These are phyloP conservation scores for Penicillium robsamsonii DNA, from an alignment of 495 filamentous ascomycete genomes.

Conservation along the genomic window DNA sequence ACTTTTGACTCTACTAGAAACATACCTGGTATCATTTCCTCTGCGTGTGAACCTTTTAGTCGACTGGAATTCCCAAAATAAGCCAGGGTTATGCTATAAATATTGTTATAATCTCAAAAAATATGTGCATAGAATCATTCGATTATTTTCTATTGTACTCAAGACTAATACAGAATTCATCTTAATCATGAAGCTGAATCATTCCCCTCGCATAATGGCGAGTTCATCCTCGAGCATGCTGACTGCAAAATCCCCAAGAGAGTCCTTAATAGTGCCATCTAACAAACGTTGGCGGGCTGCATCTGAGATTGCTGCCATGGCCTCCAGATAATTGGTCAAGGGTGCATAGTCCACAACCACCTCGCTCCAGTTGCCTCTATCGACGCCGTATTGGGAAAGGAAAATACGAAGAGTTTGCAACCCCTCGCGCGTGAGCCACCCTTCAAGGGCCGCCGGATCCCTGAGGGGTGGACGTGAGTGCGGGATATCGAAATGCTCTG, in stretches of 20 bases:
- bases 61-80: background rate
- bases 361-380: conserved; percentile 47
- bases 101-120: background rate
- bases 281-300: conserved; percentile 29
- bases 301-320: conserved; percentile 31
- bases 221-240: conserved; percentile 44
- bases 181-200: background rate
- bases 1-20: background rate
- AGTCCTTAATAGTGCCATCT: conserved; percentile 33
- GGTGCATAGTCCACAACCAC: conserved; percentile 35
- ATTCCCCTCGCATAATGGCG: conserved; percentile 29
- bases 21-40: background rate
- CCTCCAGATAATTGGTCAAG: conserved; percentile 41
- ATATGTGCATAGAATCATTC: background rate
- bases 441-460: conserved; percentile 34
- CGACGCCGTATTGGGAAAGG: conserved; percentile 42
- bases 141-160: background rate
- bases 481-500: conserved; percentile 4
- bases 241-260: conserved; percentile 42
- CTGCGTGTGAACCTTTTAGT: background rate
- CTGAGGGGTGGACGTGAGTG: conserved; percentile 25
- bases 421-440: conserved; percentile 39
- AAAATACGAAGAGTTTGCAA: conserved; percentile 37
- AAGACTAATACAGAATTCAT: background rate
- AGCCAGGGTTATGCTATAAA: too few relatives aligned